Base-by-base conservation (phyloP, 306 rosid species). In the Dalbergia cochinchinensis region DNA sequence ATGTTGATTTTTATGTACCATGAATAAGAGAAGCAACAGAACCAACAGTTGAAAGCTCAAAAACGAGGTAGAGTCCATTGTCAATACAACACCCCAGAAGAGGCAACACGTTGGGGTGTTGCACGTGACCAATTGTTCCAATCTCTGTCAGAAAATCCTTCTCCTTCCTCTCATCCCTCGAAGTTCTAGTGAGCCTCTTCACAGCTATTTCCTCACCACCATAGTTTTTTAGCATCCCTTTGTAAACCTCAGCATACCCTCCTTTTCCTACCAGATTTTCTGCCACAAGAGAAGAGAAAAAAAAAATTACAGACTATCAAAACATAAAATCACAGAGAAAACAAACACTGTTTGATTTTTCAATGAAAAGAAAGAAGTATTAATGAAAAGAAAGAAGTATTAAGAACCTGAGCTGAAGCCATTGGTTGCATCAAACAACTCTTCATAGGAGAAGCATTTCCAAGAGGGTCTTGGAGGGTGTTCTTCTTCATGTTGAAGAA, bases 231-330 rank as follows among this genome's bases (percentile, higher is more conserved):
- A 91, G 16, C 68, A 22, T 84, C 64, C 98, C 99, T 82, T 86
- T 91, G 80, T 95, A 95, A 22, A 95, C 96, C 80, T 93, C 97
- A 0, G 99, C 98, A 76, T 90, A 91, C 2, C 99, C 99, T 83
- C 99, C 96, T 87, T 87, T 91, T 19, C 98, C 97, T n/a, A 96
- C 96, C 80, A 96, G 15, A 72, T 96, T 96, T 45, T 90, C 98
- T 96, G 85, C 44, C 2, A 74, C 82, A 80, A 70, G 16, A 79
- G 69, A 41, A 35, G 11, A n/a, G 47, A n/a, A 54, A 73, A 78
- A 78, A 37, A 69, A 5, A 7, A 48, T 5, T 14, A 8, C 4
- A 69, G 65, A 70, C 47, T 65, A 51, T 70, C 71, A 18, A 33
- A 33, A 8, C 18, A 20, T 70, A 63, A 50, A 64, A 42, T 39